A percentile compares a stretch with the other conserved stretches of the same genome.
Conservation (phyloP, 2,329 filamentous ascomycete genomes). For the Claviceps paspali region DNA sequence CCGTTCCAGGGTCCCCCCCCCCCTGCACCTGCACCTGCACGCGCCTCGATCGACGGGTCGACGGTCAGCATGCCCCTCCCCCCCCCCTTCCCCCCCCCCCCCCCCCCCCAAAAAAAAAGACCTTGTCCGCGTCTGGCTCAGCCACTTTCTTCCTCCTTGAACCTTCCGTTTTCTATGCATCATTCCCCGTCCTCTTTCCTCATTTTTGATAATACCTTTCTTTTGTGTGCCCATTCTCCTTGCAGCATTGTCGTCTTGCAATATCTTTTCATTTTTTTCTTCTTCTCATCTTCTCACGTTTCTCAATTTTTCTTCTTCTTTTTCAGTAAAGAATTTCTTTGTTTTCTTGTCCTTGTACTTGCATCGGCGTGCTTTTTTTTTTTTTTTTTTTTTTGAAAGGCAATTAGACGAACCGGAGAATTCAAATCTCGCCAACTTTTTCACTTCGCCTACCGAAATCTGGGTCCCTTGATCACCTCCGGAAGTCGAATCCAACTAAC, state of each 20-base stretch:
- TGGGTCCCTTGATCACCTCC: background rate
- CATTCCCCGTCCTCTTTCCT: background rate
- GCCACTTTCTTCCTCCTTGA: background rate
- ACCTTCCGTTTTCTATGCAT: background rate
- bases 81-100: too few relatives aligned
- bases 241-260: background rate
- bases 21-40: too few relatives aligned
- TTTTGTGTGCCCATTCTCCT: background rate
- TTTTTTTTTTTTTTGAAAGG: too few relatives aligned
- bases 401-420: background rate
- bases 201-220: background rate
- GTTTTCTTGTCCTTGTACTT: background rate
- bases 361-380: slow-evolving; percentile 1
- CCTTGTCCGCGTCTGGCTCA: background rate
- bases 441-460: background rate
- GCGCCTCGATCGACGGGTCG: too few relatives aligned
- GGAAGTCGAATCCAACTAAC: slow-evolving; percentile 4
- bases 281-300: background rate
- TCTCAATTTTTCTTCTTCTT: too few relatives aligned
- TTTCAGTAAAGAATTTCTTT: too few relatives aligned
- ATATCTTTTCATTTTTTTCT: background rate
- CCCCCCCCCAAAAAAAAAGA: too few relatives aligned
- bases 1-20: too few relatives aligned
- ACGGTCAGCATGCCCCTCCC: too few relatives aligned
- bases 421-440: background rate